Conservation (phyloP, 1,284 basidiomycete genomes). For the Phellopilus nigrolimitatus region DNA sequence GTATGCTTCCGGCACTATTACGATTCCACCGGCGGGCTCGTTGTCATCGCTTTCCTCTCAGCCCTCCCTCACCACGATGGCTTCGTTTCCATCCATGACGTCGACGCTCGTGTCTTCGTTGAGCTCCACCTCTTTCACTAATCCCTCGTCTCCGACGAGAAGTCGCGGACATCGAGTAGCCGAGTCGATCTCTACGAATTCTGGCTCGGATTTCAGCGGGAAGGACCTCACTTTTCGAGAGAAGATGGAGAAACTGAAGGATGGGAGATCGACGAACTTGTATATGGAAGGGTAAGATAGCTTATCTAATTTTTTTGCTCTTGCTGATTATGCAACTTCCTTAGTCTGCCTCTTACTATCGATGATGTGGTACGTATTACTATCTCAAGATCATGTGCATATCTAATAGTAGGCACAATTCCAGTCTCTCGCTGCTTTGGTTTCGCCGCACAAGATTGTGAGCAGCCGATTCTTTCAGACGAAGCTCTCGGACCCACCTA, state of each 20-base stretch:
- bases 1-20: constrained; percentile 20
- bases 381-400: neutral
- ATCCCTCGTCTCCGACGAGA: constrained; percentile 2
- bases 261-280: constrained; percentile 22
- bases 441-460: constrained; percentile 23
- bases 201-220: constrained; percentile 13
- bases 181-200: constrained; percentile 14
- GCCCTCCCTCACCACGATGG: constrained; percentile 8
- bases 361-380: constrained; percentile 21
- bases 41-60: constrained; percentile 13
- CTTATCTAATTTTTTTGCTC: neutral
- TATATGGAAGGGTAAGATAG: constrained; percentile 26
- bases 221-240: constrained; percentile 18
- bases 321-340: neutral
- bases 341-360: constrained; percentile 24
- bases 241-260: constrained; percentile 22
- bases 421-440: constrained; percentile 23
- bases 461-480: constrained; percentile 26
- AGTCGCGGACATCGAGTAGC: constrained; percentile 1
- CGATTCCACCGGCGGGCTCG: constrained; percentile 12
- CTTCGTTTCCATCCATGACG: constrained; percentile 15
- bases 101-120: constrained; percentile 12
- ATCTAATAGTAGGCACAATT: neutral
- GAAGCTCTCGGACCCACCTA: constrained; percentile 23
- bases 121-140: constrained; percentile 14